Evolutionary conservation across 2,329 filamentous ascomycete species (phyloP).

Genomic region (Trichoderma pleuroti): DNA sequence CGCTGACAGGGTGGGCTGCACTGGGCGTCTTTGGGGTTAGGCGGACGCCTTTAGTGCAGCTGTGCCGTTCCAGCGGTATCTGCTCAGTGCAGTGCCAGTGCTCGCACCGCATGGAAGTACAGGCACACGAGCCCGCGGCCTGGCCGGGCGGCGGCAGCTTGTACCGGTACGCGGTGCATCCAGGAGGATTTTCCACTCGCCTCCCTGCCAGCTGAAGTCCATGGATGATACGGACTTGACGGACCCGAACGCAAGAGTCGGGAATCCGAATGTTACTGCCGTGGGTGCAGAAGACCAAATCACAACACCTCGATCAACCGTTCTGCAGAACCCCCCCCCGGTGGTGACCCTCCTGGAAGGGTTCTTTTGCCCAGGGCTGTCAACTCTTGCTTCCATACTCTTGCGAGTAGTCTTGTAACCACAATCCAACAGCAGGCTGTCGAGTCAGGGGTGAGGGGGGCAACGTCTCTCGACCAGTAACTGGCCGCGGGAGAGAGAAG

Average conservation of each 20-base stretch:
- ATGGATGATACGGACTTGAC: neutral
- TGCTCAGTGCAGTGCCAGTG: neutral
- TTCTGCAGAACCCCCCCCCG: neutral
- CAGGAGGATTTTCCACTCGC: neutral
- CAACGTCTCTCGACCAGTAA: slow-evolving; percentile 6
- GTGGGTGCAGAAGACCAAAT: neutral
- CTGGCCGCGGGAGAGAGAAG: neutral
- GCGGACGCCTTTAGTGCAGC: slow-evolving; percentile 1
- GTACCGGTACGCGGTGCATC: neutral
- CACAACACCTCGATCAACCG: neutral
- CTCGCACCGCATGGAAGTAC: neutral
- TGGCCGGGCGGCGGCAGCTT: neutral
- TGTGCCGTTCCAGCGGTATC: slow-evolving; percentile 11
- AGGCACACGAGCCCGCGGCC: neutral
- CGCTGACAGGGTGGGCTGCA: slow-evolving; percentile 11
- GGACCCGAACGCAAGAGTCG: neutral
- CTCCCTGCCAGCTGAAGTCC: slow-evolving; percentile 1
- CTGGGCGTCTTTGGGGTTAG: slow-evolving; percentile 12
- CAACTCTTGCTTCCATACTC: neutral
- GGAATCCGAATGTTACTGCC: neutral
- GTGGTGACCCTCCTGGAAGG: neutral
- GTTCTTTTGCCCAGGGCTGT: neutral
- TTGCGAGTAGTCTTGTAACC: neutral
- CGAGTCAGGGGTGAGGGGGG: neutral
- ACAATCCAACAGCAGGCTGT: neutral